phyloP scores from a whole-genome alignment of 208 protist species.

The Trypanosomatidae sp. region DNA sequence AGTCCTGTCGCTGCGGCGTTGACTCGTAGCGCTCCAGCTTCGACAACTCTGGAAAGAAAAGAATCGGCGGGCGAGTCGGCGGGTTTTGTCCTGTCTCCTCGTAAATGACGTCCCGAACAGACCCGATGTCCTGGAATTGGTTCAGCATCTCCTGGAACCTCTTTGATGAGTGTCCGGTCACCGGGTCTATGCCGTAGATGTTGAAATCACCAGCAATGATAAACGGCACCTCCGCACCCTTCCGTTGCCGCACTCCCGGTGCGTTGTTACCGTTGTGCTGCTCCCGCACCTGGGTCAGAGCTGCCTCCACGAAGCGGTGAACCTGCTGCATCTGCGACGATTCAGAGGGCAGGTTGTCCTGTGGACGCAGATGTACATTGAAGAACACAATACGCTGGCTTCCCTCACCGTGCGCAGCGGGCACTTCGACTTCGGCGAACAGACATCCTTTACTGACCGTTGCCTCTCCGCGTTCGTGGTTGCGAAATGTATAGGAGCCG shows the following conservation, averaged over 20 bases:
- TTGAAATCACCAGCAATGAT: conserved; percentile 87
- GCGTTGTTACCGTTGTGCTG: conserved; percentile 1
- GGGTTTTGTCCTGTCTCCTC: conserved; percentile 48
- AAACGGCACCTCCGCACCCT: conserved; percentile 43
- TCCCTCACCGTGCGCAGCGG: conserved; percentile 21
- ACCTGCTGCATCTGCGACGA: conserved; percentile 81
- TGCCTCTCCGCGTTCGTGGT: conserved; percentile 34
- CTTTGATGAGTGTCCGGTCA: conserved; percentile 43
- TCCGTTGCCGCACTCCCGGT: neutral
- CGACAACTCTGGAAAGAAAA: conserved; percentile 86
- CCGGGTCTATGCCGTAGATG: conserved; percentile 69
- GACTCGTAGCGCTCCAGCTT: conserved; percentile 62
- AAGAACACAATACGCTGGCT: conserved; percentile 69
- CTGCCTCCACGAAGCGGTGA: conserved; percentile 59
- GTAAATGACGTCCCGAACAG: conserved; percentile 66
- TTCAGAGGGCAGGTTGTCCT: conserved; percentile 50
- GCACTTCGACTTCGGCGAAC: conserved; percentile 82
- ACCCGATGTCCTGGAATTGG: conserved; percentile 63
- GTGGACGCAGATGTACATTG: conserved; percentile 81
- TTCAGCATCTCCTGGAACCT: conserved; percentile 57
- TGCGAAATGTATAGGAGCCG: conserved; percentile 85
- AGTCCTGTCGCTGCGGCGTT: conserved; percentile 82
- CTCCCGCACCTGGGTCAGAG: conserved; percentile 56
- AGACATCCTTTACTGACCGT: conserved; percentile 72
- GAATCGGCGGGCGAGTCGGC: conserved; percentile 70